These are phyloP conservation scores for Citrus sp. DNA, from an alignment of 345 rosid genomes.

Conservation along the genomic window DNA sequence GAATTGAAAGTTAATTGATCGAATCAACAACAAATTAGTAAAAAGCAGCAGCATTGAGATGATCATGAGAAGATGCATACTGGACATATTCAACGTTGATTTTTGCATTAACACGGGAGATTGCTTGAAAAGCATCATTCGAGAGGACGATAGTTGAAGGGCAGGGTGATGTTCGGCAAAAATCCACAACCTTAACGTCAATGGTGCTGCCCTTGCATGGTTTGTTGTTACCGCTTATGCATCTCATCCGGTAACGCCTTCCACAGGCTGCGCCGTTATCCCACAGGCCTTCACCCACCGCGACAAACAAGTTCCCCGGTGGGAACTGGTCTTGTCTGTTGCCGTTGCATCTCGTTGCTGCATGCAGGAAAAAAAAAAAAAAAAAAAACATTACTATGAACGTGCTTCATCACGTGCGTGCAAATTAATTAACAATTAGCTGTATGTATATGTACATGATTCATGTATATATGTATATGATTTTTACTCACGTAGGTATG, in stretches of 20 bases:
- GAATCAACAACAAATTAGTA: not conserved
- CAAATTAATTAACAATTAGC: not conserved
- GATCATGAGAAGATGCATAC: slow-evolving; percentile 14
- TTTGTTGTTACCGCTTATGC: slow-evolving; percentile 28
- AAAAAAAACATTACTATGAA: not conserved
- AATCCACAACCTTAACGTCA: slow-evolving; percentile 39
- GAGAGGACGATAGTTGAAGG: slow-evolving; percentile 34
- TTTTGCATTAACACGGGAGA: slow-evolving; percentile 14
- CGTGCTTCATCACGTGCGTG: not conserved
- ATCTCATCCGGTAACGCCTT: slow-evolving; percentile 24
- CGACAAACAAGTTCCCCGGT: slow-evolving; percentile 21
- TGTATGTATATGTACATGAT: not conserved
- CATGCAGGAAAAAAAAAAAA: not conserved
- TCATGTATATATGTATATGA: not conserved
- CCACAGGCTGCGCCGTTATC: slow-evolving; percentile 39
- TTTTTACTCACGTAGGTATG: slow-evolving; percentile 27
- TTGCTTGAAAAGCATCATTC: slow-evolving; percentile 20
- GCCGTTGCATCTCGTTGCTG: slow-evolving; percentile 30
- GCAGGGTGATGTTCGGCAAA: slow-evolving; percentile 29
- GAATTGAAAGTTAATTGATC: not conserved
- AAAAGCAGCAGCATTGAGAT: not conserved
- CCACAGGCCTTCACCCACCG: slow-evolving; percentile 35
- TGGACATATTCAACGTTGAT: slow-evolving; percentile 33
- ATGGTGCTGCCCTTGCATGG: slow-evolving; percentile 26
- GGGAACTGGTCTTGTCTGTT: slow-evolving; percentile 32